These are phyloP conservation scores for Aureobasidium sp. DNA, from an alignment of 2,329 filamentous ascomycete genomes.

Conservation along the genomic window DNA sequence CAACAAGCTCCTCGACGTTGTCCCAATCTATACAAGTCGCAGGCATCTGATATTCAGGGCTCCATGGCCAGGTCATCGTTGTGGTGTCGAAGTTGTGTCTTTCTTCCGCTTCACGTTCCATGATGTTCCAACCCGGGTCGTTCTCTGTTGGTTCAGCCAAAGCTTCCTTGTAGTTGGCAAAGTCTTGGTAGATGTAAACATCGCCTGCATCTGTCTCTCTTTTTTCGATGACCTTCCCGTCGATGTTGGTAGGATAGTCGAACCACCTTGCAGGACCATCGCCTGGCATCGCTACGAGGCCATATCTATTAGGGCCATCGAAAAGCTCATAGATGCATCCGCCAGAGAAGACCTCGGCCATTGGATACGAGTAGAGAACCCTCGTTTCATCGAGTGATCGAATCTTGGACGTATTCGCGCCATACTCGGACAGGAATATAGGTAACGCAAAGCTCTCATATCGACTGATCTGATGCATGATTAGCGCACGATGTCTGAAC, in stretches of 20 bases:
- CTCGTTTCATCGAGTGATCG: slow-evolving; percentile 21
- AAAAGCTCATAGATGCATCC: slow-evolving; percentile 25
- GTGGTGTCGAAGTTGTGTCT: not conserved
- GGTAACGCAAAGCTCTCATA: slow-evolving; percentile 20
- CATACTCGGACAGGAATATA: slow-evolving; percentile 23
- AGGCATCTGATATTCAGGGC: slow-evolving; percentile 4
- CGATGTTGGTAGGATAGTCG: not conserved
- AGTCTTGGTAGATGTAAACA: slow-evolving; percentile 25
- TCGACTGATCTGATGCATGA: not conserved
- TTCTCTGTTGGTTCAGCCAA: slow-evolving; percentile 8
- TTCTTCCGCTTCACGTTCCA: not conserved
- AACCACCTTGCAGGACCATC: not conserved
- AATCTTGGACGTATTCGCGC: not conserved
- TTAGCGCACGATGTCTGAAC: not conserved
- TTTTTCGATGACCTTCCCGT: slow-evolving; percentile 16
- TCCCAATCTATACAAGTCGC: slow-evolving; percentile 13
- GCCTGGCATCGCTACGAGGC: slow-evolving; percentile 17
- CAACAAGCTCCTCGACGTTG: slow-evolving; percentile 1
- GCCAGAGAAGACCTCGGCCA: slow-evolving; percentile 24
- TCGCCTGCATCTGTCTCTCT: slow-evolving; percentile 22
- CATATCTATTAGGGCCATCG: slow-evolving; percentile 16
- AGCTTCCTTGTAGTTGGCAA: slow-evolving; percentile 25
- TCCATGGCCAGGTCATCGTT: slow-evolving; percentile 10
- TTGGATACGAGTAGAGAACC: slow-evolving; percentile 19
- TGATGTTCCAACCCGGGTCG: not conserved